Conservation (phyloP, 1,139 yeast species). For the Casaregolazyma lundiana region DNA sequence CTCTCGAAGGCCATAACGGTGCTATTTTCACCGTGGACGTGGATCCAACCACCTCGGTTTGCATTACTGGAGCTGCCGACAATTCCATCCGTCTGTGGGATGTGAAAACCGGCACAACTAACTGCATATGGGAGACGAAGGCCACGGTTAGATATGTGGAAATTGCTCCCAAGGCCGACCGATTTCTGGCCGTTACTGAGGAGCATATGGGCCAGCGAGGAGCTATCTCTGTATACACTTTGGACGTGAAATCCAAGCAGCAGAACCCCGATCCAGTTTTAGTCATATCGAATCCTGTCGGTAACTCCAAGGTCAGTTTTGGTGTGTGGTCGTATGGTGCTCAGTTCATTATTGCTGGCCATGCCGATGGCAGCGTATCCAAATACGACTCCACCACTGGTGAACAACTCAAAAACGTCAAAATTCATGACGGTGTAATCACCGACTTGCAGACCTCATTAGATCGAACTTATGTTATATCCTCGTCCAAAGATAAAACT, state of each 20-base stretch:
- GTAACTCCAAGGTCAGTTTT: slow-evolving; percentile 67
- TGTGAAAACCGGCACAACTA: slow-evolving; percentile 70
- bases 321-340: slow-evolving; percentile 87
- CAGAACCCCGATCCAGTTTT: slow-evolving; percentile 49
- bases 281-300: slow-evolving; percentile 47
- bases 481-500: slow-evolving; percentile 88
- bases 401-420: slow-evolving; percentile 53
- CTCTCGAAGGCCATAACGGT: slow-evolving; percentile 87
- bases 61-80: slow-evolving; percentile 91
- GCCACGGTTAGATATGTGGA: slow-evolving; percentile 91
- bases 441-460: slow-evolving; percentile 89
- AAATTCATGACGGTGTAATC: slow-evolving; percentile 67
- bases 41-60: slow-evolving; percentile 58
- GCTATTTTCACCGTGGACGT: slow-evolving; percentile 94
- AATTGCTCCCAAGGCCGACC: slow-evolving; percentile 68
- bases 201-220: slow-evolving; percentile 92
- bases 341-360: slow-evolving; percentile 75
- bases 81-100: slow-evolving; percentile 82
- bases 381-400: slow-evolving; percentile 78
- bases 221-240: slow-evolving; percentile 61
- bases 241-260: slow-evolving; percentile 41
- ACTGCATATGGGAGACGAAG: slow-evolving; percentile 68
- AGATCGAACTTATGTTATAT: slow-evolving; percentile 84
- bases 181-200: slow-evolving; percentile 76
- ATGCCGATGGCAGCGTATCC: slow-evolving; percentile 77